A percentile compares a stretch with the other conserved stretches of the same genome.
These are phyloP conservation scores for Phytophthora europaea DNA, from an alignment of 352 stramenopile genomes.

Conservation along the genomic window DNA sequence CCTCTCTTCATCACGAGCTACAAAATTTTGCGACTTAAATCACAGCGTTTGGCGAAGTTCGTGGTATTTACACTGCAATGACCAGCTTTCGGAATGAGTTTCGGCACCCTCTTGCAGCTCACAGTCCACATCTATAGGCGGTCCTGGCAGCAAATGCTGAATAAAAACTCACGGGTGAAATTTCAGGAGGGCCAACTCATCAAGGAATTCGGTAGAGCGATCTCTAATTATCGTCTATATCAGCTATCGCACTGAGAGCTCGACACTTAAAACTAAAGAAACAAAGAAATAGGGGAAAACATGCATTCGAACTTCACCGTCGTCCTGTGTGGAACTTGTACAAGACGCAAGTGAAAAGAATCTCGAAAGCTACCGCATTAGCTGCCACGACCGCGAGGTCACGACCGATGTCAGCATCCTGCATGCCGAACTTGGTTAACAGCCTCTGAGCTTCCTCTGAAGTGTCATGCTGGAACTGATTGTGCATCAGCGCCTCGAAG, in stretches of 20 bases:
- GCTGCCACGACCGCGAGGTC: slow-evolving; percentile 59
- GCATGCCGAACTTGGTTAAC: slow-evolving; percentile 55
- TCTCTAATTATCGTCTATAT: no score
- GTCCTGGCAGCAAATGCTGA: no score
- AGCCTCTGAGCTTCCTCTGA: slow-evolving; percentile 27
- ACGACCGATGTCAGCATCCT: slow-evolving; percentile 47
- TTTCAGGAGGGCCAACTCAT: no score
- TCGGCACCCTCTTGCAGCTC: no score
- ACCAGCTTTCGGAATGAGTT: no score
- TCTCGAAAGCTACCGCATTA: slow-evolving; percentile 56
- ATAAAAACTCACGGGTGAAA: no score
- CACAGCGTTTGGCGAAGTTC: background rate
- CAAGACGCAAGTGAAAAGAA: slow-evolving; percentile 52
- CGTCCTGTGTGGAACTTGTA: slow-evolving; percentile 39
- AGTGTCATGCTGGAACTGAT: slow-evolving; percentile 61
- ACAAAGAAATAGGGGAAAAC: no score
- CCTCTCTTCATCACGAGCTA: background rate
- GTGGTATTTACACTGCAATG: no score
- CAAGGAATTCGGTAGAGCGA: no score
- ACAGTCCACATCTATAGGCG: no score
- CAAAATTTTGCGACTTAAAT: background rate
- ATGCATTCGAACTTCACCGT: slow-evolving; percentile 3
- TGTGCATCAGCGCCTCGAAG: slow-evolving; percentile 83
- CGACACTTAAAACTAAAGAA: no score
- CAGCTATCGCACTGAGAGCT: no score